These are phyloP conservation scores for Senna tora DNA, from an alignment of 306 rosid species.

Conservation along the genomic window DNA sequence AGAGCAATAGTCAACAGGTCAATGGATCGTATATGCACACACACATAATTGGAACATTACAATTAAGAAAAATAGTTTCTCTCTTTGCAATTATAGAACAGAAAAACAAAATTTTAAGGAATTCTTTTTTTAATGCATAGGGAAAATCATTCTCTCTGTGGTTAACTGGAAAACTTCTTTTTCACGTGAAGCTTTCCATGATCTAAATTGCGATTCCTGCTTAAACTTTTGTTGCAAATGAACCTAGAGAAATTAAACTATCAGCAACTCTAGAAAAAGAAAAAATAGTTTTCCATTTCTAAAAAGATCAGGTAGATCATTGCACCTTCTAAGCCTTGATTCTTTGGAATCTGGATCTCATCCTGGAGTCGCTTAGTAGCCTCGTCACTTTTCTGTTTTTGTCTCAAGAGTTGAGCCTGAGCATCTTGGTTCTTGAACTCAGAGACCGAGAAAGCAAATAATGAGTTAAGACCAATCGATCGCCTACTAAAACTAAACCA, in stretches of 20 bases:
- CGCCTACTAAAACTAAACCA: slow-evolving; percentile 21
- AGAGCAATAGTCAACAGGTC: no score
- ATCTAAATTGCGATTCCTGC: slow-evolving; percentile 95
- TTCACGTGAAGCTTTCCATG: slow-evolving; percentile 94
- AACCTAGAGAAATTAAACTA: slow-evolving; percentile 55
- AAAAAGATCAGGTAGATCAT: not conserved
- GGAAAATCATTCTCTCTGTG: not conserved
- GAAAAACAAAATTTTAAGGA: not conserved
- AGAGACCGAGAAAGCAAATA: slow-evolving; percentile 61
- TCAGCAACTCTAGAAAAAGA: slow-evolving; percentile 1
- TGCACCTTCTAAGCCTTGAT: slow-evolving; percentile 86
- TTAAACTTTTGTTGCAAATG: slow-evolving; percentile 95
- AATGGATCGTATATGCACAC: no score
- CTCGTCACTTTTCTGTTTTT: slow-evolving; percentile 91
- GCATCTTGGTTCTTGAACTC: slow-evolving; percentile 92
- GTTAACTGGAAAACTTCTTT: slow-evolving; percentile 98
- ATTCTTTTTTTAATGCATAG: not conserved
- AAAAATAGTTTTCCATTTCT: not conserved
- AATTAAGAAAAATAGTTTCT: no score
- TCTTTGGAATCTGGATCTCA: slow-evolving; percentile 89
- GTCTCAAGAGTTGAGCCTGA: slow-evolving; percentile 81
- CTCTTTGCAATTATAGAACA: no score
- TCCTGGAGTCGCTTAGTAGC: slow-evolving; percentile 83
- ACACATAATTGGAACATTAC: no score
- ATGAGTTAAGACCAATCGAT: slow-evolving; percentile 35